A percentile compares a stretch with the other conserved stretches of the same genome.
phyloP scores from a whole-genome alignment of 1,284 basidiomycete species.

The Ceratorhiza oryzae-sativae region DNA sequence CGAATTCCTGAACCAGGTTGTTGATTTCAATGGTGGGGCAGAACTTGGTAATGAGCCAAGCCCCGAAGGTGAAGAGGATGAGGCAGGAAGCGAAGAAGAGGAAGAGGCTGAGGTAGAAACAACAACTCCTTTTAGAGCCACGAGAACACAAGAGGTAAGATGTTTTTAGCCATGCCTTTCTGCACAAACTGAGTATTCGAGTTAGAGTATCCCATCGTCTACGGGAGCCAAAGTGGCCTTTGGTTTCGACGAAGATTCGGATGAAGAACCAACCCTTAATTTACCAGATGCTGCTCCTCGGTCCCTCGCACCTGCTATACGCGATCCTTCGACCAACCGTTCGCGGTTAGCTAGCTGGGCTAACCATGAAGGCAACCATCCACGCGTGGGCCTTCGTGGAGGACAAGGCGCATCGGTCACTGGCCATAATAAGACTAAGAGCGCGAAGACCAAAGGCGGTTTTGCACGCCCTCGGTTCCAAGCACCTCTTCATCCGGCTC shows the following conservation, averaged over 20 bases:
- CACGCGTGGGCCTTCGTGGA: background rate
- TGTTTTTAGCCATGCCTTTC: background rate
- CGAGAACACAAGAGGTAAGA: background rate
- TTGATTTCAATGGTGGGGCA: slow-evolving; percentile 1
- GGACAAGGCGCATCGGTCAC: slow-evolving; percentile 28
- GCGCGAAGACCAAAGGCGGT: background rate
- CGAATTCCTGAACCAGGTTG: slow-evolving; percentile 19
- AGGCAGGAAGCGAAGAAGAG: slow-evolving; percentile 30
- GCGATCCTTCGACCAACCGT: background rate
- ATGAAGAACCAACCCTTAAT: slow-evolving; percentile 16
- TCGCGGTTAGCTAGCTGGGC: slow-evolving; percentile 10
- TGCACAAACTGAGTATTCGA: background rate
- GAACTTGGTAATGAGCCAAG: background rate
- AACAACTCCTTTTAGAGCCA: slow-evolving; percentile 6
- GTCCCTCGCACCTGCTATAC: background rate
- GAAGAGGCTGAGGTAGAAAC: background rate
- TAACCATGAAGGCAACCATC: slow-evolving; percentile 7
- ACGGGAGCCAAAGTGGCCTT: background rate
- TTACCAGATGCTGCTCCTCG: slow-evolving; percentile 21
- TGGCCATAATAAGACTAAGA: slow-evolving; percentile 21
- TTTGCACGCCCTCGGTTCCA: slow-evolving; percentile 4
- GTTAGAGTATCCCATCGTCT: slow-evolving; percentile 11
- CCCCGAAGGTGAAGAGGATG: slow-evolving; percentile 29
- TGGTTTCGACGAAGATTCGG: slow-evolving; percentile 16
- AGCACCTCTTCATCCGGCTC: slow-evolving; percentile 9